phyloP scores from a whole-genome alignment of 2,329 filamentous ascomycete genomes.

The Botrytis fragariae region DNA sequence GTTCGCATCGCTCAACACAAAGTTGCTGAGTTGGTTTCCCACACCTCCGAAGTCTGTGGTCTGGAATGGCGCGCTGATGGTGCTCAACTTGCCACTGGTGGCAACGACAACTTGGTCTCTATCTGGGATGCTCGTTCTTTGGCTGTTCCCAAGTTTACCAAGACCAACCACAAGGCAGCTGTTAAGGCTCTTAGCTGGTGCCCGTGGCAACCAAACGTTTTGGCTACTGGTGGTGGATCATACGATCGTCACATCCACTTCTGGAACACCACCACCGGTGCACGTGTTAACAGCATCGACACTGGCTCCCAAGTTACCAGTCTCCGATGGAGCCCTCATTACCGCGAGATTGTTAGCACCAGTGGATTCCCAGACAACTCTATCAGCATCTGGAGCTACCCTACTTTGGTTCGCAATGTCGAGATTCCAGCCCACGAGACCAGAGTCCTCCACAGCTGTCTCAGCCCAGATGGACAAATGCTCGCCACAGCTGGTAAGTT shows the following conservation, averaged over 20 bases:
- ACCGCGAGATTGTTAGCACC: slow-evolving; percentile 97
- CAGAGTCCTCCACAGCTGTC: slow-evolving; percentile 90
- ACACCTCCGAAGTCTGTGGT: slow-evolving; percentile 96
- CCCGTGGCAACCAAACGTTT: slow-evolving; percentile 96
- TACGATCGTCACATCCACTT: slow-evolving; percentile 99
- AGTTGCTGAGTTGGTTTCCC: slow-evolving; percentile 91
- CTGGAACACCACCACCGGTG: slow-evolving; percentile 98
- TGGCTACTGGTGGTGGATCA: slow-evolving; percentile 92
- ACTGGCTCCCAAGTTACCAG: slow-evolving; percentile 97
- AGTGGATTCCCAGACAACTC: slow-evolving; percentile 99
- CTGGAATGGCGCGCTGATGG: slow-evolving; percentile 97
- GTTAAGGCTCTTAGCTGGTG: slow-evolving; percentile 99
- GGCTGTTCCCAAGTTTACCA: slow-evolving; percentile 94
- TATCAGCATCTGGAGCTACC: slow-evolving; percentile 98
- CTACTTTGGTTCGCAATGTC: slow-evolving; percentile 91
- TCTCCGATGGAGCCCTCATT: slow-evolving; percentile 92
- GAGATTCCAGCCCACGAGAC: slow-evolving; percentile 98
- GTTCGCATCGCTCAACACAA: slow-evolving; percentile 98
- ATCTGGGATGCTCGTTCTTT: slow-evolving; percentile 98
- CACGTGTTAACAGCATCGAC: slow-evolving; percentile 98
- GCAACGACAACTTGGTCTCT: slow-evolving; percentile 97
- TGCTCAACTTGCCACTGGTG: slow-evolving; percentile 92
- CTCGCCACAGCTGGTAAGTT: slow-evolving; percentile 80
- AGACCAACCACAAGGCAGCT: slow-evolving; percentile 98
- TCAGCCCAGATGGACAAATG: slow-evolving; percentile 97